Base-by-base conservation (phyloP, 2,329 filamentous ascomycete genomes). In the Exophiala calicioides region DNA sequence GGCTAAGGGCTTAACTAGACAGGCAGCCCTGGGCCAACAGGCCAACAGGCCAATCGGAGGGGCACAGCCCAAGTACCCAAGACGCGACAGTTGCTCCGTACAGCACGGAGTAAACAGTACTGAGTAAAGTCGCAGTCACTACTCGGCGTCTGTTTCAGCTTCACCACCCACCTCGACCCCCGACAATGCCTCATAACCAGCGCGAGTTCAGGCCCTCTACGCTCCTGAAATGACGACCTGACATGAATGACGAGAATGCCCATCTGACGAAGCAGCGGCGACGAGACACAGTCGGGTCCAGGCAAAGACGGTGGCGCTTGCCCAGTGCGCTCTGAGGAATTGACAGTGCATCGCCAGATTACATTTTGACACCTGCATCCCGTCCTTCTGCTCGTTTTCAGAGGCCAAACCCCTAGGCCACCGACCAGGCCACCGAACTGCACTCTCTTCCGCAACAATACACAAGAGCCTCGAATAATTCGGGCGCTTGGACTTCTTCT, bases 41-140 rank as follows among this genome's bases (percentile, higher is more conserved):
- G n/a, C n/a, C n/a, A n/a, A n/a, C n/a, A n/a, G n/a, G 23, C 47
- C 41, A 44, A 50, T 50, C 40, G 29, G 41, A 50, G 47, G 13
- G 18, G 27, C 29, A 20, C 10, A 35, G 19, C 5, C n/a, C n/a
- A n/a, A n/a, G n/a, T n/a, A n/a, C n/a, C n/a, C 3, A 37, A 15
- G 15, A 39, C 12, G 34, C 34, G 32, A n/a, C n/a, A n/a, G n/a
- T n/a, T 27, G 36, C 44, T 36, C 27, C 30, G 35, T 41, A 36
- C 35, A 36, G 44, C 21, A 40, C 29, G 31, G 24, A 46, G 42
- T 50, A 46, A 50, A 50, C 47, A 50, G 26, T n/a, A n/a, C n/a
- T n/a, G n/a, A n/a, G n/a, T n/a, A n/a, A n/a, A n/a, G n/a, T n/a
- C n/a, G n/a, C n/a, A n/a, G n/a, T 8, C 8, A 29, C 26, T 29